Conservation (phyloP, 495 filamentous ascomycete species). For the Penicillium psychrofluorescens region DNA sequence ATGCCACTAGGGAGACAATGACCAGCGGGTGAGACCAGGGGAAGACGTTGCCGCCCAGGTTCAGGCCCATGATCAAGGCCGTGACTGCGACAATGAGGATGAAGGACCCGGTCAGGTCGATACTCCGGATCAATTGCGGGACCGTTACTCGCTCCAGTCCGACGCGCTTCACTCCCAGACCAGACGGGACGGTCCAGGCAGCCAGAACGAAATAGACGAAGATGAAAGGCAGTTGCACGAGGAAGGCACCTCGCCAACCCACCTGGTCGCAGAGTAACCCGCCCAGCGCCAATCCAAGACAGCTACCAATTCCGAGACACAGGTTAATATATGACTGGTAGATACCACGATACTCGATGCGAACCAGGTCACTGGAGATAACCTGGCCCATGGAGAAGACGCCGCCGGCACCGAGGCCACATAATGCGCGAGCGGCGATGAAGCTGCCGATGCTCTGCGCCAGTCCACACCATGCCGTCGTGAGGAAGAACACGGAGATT, state of each 20-base stretch:
- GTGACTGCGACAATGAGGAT: conserved; percentile 59
- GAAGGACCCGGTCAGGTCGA: conserved; percentile 61
- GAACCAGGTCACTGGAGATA: conserved; percentile 67
- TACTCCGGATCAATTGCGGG: conserved; percentile 51
- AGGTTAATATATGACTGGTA: conserved; percentile 78
- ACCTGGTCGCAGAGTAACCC: conserved; percentile 66
- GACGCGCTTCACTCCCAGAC: conserved; percentile 48
- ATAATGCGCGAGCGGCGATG: conserved; percentile 64
- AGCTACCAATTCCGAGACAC: conserved; percentile 54
- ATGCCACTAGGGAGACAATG: conserved; percentile 51
- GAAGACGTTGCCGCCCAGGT: conserved; percentile 69
- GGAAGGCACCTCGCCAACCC: conserved; percentile 68
- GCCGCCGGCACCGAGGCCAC: conserved; percentile 68
- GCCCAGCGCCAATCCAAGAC: conserved; percentile 63
- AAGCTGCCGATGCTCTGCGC: conserved; percentile 66
- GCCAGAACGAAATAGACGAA: conserved; percentile 52
- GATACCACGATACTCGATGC: conserved; percentile 62
- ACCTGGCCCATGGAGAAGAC: conserved; percentile 67
- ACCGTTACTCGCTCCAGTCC: conserved; percentile 40
- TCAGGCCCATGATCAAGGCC: conserved; percentile 65
- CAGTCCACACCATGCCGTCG: conserved; percentile 66
- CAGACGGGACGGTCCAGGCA: conserved; percentile 48
- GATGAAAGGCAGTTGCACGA: conserved; percentile 60
- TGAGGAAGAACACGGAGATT: conserved; percentile 53
- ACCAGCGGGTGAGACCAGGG: conserved; percentile 68